Conservation (phyloP, 2,329 filamentous ascomycete genomes). For the Alternaria sp. region DNA sequence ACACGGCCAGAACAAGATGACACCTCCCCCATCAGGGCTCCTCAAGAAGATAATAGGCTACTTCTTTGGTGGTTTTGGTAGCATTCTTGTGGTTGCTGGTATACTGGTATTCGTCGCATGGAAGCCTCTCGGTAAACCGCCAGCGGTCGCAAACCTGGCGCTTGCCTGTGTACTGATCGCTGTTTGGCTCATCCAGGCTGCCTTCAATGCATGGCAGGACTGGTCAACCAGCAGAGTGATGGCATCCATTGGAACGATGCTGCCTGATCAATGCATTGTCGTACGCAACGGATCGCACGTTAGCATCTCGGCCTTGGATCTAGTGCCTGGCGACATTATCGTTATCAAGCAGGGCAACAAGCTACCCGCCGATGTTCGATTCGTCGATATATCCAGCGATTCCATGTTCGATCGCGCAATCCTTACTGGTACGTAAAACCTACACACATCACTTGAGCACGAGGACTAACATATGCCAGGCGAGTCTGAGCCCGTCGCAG, state of each 20-base stretch:
- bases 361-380: constrained; percentile 74
- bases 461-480: constrained; percentile 50
- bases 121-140: constrained; percentile 76
- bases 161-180: constrained; percentile 74
- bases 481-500: constrained; percentile 69
- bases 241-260: constrained; percentile 79
- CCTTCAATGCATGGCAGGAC: constrained; percentile 67
- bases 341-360: constrained; percentile 74
- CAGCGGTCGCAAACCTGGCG: constrained; percentile 71
- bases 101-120: constrained; percentile 79
- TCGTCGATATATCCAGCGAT: constrained; percentile 71
- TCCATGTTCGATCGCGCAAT: constrained; percentile 76
- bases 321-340: constrained; percentile 76
- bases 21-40: constrained; percentile 67
- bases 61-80: constrained; percentile 79
- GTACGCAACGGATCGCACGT: constrained; percentile 64
- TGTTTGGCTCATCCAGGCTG: constrained; percentile 67
- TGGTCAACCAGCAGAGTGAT: constrained; percentile 79
- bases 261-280: constrained; percentile 74
- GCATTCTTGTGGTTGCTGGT: constrained; percentile 70
- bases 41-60: constrained; percentile 68
- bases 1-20: constrained; percentile 71
- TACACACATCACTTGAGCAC: not conserved
- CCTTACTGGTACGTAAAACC: constrained; percentile 61
- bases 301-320: constrained; percentile 60